Conservation (phyloP, 163 green algal species). For the Scenedesmus sp. region DNA sequence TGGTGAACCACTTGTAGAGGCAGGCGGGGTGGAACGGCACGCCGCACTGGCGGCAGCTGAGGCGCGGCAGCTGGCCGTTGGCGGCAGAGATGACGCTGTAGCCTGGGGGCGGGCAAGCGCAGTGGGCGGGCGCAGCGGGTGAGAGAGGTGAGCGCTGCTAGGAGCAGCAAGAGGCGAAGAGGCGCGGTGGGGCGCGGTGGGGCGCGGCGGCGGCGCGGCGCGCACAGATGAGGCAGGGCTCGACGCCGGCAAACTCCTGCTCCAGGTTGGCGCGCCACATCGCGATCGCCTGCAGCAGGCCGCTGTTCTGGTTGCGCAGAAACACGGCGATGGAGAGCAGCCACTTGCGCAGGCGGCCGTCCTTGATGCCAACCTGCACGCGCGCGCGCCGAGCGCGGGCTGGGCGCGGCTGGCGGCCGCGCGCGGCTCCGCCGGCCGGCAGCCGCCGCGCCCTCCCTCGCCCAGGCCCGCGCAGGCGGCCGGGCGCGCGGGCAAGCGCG, state of each 20-base stretch:
- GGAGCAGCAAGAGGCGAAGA: too few relatives aligned
- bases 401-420: too few relatives aligned
- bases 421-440: too few relatives aligned
- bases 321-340: constrained; percentile 90
- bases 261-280: constrained; percentile 87
- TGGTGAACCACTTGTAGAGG: constrained; percentile 98
- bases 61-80: constrained; percentile 65
- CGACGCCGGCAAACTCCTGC: constrained; percentile 78
- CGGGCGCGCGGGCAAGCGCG: too few relatives aligned
- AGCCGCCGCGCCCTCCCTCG: too few relatives aligned
- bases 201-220: too few relatives aligned
- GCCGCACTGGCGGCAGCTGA: constrained; percentile 41
- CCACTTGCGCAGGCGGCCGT: constrained; percentile 92
- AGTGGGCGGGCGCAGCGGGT: too few relatives aligned
- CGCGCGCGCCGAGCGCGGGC: too few relatives aligned
- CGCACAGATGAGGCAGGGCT: constrained; percentile 99
- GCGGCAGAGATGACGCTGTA: constrained; percentile 84
- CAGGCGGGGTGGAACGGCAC: constrained; percentile 91
- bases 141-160: too few relatives aligned
- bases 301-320: constrained; percentile 86
- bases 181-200: too few relatives aligned
- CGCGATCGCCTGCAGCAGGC: constrained; percentile 77
- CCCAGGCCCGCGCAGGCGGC: too few relatives aligned
- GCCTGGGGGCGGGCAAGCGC: too few relatives aligned
- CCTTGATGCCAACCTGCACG: constrained; percentile 80